A percentile compares a stretch with the other conserved stretches of the same genome.
phyloP scores from a whole-genome alignment of 805 yeast species.

The Starmerella apis region DNA sequence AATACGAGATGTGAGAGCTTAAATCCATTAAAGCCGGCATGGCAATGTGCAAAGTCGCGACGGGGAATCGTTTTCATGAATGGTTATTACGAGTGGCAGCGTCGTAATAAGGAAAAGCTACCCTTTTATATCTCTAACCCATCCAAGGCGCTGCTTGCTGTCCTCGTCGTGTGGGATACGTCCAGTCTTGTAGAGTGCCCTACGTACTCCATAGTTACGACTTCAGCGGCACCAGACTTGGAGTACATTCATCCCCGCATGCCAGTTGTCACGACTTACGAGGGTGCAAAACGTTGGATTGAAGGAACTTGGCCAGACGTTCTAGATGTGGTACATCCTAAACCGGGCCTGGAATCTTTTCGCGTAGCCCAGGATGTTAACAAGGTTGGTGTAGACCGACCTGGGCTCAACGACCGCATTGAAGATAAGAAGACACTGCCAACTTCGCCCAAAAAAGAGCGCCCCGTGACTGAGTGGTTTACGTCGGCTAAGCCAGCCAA shows the following conservation, averaged over 20 bases:
- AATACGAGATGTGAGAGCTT: slow-evolving; percentile 67
- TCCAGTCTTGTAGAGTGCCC: slow-evolving; percentile 21
- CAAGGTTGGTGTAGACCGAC: slow-evolving; percentile 42
- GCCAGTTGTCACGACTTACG: slow-evolving; percentile 53
- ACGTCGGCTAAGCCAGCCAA: not conserved
- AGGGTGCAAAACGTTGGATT: slow-evolving; percentile 44
- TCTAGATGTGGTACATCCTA: slow-evolving; percentile 35
- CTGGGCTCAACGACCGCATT: slow-evolving; percentile 30
- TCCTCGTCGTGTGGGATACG: slow-evolving; percentile 49
- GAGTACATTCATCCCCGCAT: slow-evolving; percentile 66
- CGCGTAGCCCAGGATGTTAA: slow-evolving; percentile 58
- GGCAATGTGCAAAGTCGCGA: slow-evolving; percentile 43
- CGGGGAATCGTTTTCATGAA: slow-evolving; percentile 70
- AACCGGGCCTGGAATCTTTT: slow-evolving; percentile 40
- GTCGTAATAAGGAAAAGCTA: slow-evolving; percentile 35
- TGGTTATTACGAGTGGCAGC: slow-evolving; percentile 81
- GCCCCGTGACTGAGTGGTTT: slow-evolving; percentile 4
- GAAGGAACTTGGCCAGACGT: slow-evolving; percentile 48
- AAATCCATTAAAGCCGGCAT: slow-evolving; percentile 39
- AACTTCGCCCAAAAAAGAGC: not conserved
- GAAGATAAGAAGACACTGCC: not conserved
- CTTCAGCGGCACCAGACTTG: slow-evolving; percentile 51
- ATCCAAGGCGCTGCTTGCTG: slow-evolving; percentile 44
- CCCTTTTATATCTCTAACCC: slow-evolving; percentile 59
- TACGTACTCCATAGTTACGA: slow-evolving; percentile 63